Base-by-base conservation (phyloP, 179 eudicot species). In the Corrigiola litoralis region DNA sequence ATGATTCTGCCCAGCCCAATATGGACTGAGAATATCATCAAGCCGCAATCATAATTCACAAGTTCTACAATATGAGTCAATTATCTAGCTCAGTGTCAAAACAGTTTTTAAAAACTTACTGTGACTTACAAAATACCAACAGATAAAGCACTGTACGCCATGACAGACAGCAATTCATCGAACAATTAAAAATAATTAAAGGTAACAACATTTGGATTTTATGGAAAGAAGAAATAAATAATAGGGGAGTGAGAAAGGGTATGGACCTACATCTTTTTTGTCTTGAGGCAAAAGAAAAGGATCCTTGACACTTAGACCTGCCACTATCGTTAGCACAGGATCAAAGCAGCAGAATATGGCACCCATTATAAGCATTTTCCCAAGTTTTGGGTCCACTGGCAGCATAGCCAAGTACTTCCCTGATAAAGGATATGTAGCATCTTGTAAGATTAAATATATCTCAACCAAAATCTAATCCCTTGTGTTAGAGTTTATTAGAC, bases 261-360 rank as follows among this genome's bases (percentile, higher is more conserved):
- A 50, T 62, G 47, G 45, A 76, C 96, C 83, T 77, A 90, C 99
- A 75, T 90, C 97, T 71, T 91, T 95, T 75, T 91, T 95, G 70
- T 95, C 97, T 72, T 91, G 97, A 54, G 99, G 99, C 77, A 95
- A 84, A 72, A 95, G 96, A 74, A 95, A 95, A 73, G 99, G 99
- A 76, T 95, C 99, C 73, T 94, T 88, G 68, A 91, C 95, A 71
- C 99, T 95, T 17, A 95, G 91, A 37, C 95, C 99, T 61, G 99
- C 94, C 42, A 92, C 99, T 77, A 95, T 87, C 11, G 99, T 95
- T 71, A 95, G 63, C 69, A 95, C 78, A 67, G 99, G 99, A 71
- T 95, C 99, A 81, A 88, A 88, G 82, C 99, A 95, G 69, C 85
- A 79, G 75, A 91, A 95, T 41, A 95, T 81, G 63, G 99, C 95